Base-by-base conservation (phyloP, 176 grass and related monocot species). In the Musa acuminata region DNA sequence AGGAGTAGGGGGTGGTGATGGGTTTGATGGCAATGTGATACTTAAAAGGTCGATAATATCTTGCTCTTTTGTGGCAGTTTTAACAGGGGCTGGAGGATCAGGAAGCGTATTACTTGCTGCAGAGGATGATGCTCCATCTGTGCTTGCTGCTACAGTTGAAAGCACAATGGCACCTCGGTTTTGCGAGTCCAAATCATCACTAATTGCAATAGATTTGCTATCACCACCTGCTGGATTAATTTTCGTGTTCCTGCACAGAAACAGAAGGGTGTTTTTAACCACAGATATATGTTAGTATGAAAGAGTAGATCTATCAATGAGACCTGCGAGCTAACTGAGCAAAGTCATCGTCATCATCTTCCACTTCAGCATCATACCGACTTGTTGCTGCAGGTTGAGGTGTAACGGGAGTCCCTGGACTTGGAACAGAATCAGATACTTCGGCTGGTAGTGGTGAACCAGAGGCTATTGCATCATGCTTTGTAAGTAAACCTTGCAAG, bases 301-400 rank as follows among this genome's bases (percentile, higher is more conserved):
- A 60, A 58, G 19, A 2, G 8, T n/a, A 14, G 50, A 13, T 43
- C 62, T 12, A 8, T 26, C 7, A 26, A 11, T 73, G 20, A 8
- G 4, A 91, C 92, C 92, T 96, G 62, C 88, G 88, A 83, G 92
- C 92, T 43, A 96, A 25, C 71, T 87, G 78, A 29, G 86, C 81
- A 53, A 96, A 96, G 75, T 96, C 92, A 23, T 96, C 88, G 24
- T 96, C 82, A 11, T 85, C 84, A 13, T 90, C 86, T 66, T 80
- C 81, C 6, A 81, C 86, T 63, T 96, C 88, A n/a, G 70, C 72
- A 13, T 60, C 69, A 12, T 76, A 69, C 14, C 75, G 49, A 62
- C 55, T 78, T 59, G 75, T 64, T 69, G 71, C 23, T 21, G 84
- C 66, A 62, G 55, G 19, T 26, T 71, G 68, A 35, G 83, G 52